A percentile compares a stretch with the other conserved stretches of the same genome.
Conservation (phyloP, 306 rosid genomes). For the Alnus rubra region DNA sequence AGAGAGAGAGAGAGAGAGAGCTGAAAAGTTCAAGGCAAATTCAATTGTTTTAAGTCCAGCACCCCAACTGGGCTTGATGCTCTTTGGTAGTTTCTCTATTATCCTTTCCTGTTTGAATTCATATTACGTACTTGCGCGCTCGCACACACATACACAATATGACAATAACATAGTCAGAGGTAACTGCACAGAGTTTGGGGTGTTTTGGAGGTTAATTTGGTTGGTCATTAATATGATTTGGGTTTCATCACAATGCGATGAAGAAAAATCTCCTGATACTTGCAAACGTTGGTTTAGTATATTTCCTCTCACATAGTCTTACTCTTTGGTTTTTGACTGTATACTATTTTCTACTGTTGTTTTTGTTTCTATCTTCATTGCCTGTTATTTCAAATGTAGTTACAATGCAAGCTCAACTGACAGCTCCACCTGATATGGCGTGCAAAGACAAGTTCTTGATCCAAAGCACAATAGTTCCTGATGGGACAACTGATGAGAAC, state of each 20-base stretch:
- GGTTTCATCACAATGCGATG: background rate
- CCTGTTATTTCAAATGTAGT: constrained; percentile 51
- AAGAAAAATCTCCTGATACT: background rate
- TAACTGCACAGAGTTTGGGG: background rate
- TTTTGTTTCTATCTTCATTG: background rate
- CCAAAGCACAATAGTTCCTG: constrained; percentile 70
- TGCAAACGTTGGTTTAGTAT: background rate
- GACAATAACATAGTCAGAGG: background rate
- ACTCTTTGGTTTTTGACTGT: background rate
- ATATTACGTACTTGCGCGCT: background rate
- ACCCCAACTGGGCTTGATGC: background rate
- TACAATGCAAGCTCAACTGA: constrained; percentile 79
- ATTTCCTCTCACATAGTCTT: background rate
- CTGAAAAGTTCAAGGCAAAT: background rate
- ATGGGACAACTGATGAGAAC: constrained; percentile 57
- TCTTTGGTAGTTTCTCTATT: background rate
- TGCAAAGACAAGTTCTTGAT: constrained; percentile 92
- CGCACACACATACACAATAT: background rate
- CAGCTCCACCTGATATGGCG: constrained; percentile 57
- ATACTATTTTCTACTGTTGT: background rate
- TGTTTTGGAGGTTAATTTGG: background rate
- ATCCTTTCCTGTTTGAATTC: background rate
- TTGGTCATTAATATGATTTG: background rate
- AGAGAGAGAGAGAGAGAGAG: background rate
- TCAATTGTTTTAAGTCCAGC: background rate